Base-by-base conservation (phyloP, 2,329 filamentous ascomycete genomes). In the Diatrype stigma region DNA sequence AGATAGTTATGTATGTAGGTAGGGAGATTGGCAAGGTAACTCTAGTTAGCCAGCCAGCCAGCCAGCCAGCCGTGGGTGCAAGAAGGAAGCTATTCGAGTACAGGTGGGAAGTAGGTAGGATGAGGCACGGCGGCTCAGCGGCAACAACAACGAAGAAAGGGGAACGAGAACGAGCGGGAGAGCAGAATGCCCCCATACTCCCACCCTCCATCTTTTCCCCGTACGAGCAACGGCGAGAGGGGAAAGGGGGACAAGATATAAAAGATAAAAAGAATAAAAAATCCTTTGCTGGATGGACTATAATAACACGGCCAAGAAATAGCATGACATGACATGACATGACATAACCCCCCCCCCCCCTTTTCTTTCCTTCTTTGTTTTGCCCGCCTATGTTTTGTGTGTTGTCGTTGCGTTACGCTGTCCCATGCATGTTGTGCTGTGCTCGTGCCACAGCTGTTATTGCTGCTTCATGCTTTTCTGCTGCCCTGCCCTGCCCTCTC, bases 241-340 rank as follows among this genome's bases (percentile, higher is more conserved):
- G 32, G 38, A 54, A 64, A 67, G 19, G 62, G 65, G 49, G 50
- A 38, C n/a, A 32, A 42, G 45, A 10, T 17, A 17, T n/a, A 40
- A 21, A 17, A 21, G 37, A 22, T 35, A 50, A 26, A 35, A 12
- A 55, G 50, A 30, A 52, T 53, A 52, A 52, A 54, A 58, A 53
- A 55, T 56, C 58, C 62, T 53, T 58, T 58, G 63, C 53, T 59
- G 50, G 60, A 59, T 59, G 59, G 51, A 60, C 57, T 63, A 64
- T 59, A 62, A 62, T 53, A 65, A 64, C 57, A 62, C 51, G 48
- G 54, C 54, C 51, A 50, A 60, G 55, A 59, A 57, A 56, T 60
- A 55, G 56, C 47, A 48, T 11, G 30, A 17, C 19, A 26, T 45
- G 28, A 30, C 19, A n/a, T 60, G 56, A 57, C 47, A 48, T 11